Evolutionary conservation across 1,139 yeast genomes (phyloP), one percentile per base, ranked within the genome.

Genomic region (Taphrina betulina): DNA sequence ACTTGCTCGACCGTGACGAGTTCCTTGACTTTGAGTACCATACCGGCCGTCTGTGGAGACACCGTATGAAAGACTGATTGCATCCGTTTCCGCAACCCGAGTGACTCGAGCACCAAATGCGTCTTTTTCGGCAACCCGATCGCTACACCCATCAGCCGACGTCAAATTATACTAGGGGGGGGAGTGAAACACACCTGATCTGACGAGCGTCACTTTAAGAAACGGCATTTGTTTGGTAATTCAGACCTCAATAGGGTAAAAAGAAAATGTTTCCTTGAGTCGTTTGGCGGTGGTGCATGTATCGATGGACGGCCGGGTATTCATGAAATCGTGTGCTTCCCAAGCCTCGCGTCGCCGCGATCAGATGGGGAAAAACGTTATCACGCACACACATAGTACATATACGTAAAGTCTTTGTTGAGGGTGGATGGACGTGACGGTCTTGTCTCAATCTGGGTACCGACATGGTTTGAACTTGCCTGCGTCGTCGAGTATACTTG

Each of bases 1-100:
- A 85, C 83, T 41, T 89, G 74, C 64, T 89, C 94, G 28, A 92
- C 94, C 58, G 79, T 79, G n/a, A 92, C 92, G 58, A 92, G 75
- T 69, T 92, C 97, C 70, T 92, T 92, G 57, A 92, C 87, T 60
- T 79, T 76, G 50, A 88, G 80, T 59, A 92, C 77, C 73, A 84
- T 83, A 68, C 95, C 95, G 4, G 97, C 96, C 58, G 85, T 79
- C 36, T 84, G 78, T 19, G 94, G 89, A 22, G 84, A 77, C 8
- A 87, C 89, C 50, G 74, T 73, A 65, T 83, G 89, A 71, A 84
- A 90, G 3, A 82, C 83, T 1, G 83, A 78, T 44, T 83, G 82
- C 57, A 89, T 85, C 65, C 94, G 80, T 66, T 78, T 82, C 57
- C 76, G 78, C 59, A 92, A 79, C 0, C 97, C 97, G 60, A 92